These are phyloP conservation scores for Zymoseptoria brevis DNA, from an alignment of 2,329 filamentous ascomycete genomes.

Conservation along the genomic window DNA sequence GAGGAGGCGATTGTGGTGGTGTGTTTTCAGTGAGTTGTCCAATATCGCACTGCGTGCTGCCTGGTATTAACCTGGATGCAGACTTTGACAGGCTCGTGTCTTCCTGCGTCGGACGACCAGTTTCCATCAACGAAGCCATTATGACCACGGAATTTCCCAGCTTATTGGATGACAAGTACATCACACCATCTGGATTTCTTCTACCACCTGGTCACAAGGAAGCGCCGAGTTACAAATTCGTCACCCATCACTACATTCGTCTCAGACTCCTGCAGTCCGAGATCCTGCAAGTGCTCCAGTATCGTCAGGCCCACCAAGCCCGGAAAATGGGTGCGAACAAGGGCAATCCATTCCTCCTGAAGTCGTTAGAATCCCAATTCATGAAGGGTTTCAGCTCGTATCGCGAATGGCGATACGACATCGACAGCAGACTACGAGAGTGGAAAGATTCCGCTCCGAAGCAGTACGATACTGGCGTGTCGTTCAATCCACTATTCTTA, in stretches of 20 bases:
- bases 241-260: constrained; percentile 86
- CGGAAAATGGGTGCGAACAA: constrained; percentile 57
- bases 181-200: constrained; percentile 69
- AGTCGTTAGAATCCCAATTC: constrained; percentile 74
- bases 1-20: constrained; percentile 88
- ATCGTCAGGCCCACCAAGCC: constrained; percentile 77
- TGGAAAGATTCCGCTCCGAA: constrained; percentile 82
- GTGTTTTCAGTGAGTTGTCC: constrained; percentile 65
- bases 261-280: constrained; percentile 85
- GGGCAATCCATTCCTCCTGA: constrained; percentile 66
- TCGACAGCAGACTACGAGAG: constrained; percentile 71
- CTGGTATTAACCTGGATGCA: background rate
- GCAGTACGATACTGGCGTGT: constrained; percentile 71
- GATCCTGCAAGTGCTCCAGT: constrained; percentile 86
- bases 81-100: constrained; percentile 79
- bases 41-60: background rate
- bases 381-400: constrained; percentile 77
- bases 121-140: constrained; percentile 91
- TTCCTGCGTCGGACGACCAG: constrained; percentile 84
- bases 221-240: constrained; percentile 74
- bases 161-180: constrained; percentile 76
- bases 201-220: constrained; percentile 46
- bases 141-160: constrained; percentile 94
- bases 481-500: constrained; percentile 80
- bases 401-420: constrained; percentile 77